These are phyloP conservation scores for Houttuynia cordata DNA, from an alignment of 164 flowering plant species.

Conservation along the genomic window DNA sequence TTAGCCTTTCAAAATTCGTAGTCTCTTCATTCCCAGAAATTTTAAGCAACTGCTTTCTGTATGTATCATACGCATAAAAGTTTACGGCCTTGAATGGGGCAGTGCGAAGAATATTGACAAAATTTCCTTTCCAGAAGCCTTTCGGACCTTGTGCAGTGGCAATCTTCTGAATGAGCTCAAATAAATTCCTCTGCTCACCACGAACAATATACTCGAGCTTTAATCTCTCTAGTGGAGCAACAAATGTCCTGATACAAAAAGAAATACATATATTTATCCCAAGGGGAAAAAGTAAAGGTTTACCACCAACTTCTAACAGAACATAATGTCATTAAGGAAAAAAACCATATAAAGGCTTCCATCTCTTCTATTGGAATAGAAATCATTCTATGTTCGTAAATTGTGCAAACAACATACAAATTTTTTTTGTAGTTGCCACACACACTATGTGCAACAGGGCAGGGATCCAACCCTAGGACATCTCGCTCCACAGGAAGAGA, in stretches of 20 bases:
- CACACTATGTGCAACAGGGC: too few species aligned
- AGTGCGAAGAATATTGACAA: conserved; percentile 80
- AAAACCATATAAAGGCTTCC: not conserved
- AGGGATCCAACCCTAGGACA: too few species aligned
- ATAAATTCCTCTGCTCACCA: conserved; percentile 64
- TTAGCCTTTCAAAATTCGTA: conserved; percentile 69
- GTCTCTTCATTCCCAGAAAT: conserved; percentile 68
- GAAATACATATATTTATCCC: conserved; percentile 4
- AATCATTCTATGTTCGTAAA: too few species aligned
- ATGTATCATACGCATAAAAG: conserved; percentile 80
- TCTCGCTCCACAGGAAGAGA: too few species aligned
- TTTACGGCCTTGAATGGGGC: conserved; percentile 94
- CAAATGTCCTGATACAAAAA: conserved; percentile 51
- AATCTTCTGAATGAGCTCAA: conserved; percentile 55
- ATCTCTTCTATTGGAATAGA: too few species aligned
- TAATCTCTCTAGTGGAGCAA: conserved; percentile 92
- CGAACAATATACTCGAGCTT: conserved; percentile 92
- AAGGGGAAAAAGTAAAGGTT: not conserved
- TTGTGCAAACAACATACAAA: too few species aligned
- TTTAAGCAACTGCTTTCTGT: conserved; percentile 58
- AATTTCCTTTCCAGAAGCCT: conserved; percentile 95
- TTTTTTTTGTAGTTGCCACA: too few species aligned
- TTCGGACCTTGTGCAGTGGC: conserved; percentile 65
- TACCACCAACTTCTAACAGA: not conserved
- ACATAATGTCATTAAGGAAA: not conserved